phyloP scores from a whole-genome alignment of 202 grass and related monocot genomes.

The Schoenoplectus triqueter region DNA sequence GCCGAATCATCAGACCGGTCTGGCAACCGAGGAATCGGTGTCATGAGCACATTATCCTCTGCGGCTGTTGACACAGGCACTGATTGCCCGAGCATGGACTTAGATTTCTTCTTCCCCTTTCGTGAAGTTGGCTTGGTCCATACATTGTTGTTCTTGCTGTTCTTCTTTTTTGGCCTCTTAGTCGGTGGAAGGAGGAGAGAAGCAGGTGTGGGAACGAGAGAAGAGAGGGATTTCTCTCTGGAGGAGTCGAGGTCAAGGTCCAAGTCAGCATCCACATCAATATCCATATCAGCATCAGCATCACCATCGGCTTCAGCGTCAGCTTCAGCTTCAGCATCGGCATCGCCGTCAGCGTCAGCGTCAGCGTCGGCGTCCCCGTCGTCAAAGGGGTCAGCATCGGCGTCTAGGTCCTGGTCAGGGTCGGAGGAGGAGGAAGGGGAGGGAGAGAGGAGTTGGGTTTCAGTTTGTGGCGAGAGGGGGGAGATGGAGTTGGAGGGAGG shows the following conservation, averaged over 20 bases:
- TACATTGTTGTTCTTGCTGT: slow-evolving; percentile 58
- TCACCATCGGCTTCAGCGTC: slow-evolving; percentile 30
- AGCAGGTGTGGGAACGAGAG: slow-evolving; percentile 1
- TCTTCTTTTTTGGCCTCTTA: slow-evolving; percentile 96
- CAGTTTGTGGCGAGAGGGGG: too few species aligned
- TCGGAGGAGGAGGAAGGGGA: slow-evolving; percentile 23
- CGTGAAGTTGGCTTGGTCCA: slow-evolving; percentile 74
- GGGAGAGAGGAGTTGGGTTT: slow-evolving; percentile 16
- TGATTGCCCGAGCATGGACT: slow-evolving; percentile 28
- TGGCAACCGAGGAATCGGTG: slow-evolving; percentile 53
- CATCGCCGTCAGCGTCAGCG: slow-evolving; percentile 12
- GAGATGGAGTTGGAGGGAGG: background rate
- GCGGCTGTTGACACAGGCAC: slow-evolving; percentile 44
- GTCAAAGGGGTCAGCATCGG: background rate
- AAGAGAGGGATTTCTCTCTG: slow-evolving; percentile 34
- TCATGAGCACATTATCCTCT: slow-evolving; percentile 69
- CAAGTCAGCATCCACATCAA: slow-evolving; percentile 25
- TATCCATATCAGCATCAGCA: slow-evolving; percentile 49
- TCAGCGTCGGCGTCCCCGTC: slow-evolving; percentile 1
- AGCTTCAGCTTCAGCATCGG: too few species aligned
- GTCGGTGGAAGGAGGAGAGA: slow-evolving; percentile 30
- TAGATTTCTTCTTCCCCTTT: slow-evolving; percentile 89
- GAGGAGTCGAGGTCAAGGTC: slow-evolving; percentile 18
- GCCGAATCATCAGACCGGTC: slow-evolving; percentile 66
- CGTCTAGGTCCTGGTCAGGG: background rate